Conservation (phyloP, 495 filamentous ascomycete species). For the Talaromyces thailandensis region DNA sequence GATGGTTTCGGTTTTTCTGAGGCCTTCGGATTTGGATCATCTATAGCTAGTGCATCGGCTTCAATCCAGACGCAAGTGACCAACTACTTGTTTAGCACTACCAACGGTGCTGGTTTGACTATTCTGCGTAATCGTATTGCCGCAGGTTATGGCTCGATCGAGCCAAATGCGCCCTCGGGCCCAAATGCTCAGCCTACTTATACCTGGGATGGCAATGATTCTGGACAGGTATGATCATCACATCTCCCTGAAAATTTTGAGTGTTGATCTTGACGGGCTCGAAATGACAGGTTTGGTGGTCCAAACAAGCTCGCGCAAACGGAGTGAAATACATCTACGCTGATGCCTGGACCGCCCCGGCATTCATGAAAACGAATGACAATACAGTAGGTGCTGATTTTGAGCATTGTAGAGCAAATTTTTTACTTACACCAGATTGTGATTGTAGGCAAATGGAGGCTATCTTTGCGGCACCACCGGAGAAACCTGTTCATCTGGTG, state of each 20-base stretch:
- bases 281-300: slow-evolving; percentile 7
- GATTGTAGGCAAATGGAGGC: slow-evolving; percentile 20
- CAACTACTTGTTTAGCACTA: slow-evolving; percentile 38
- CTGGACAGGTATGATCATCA: slow-evolving; percentile 37
- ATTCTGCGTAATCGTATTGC: slow-evolving; percentile 48
- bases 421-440: neutral
- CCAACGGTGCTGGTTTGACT: slow-evolving; percentile 39
- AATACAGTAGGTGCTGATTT: slow-evolving; percentile 10
- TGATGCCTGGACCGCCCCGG: slow-evolving; percentile 47
- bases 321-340: slow-evolving; percentile 41
- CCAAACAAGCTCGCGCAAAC: slow-evolving; percentile 33
- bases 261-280: neutral
- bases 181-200: slow-evolving; percentile 29
- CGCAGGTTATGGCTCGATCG: slow-evolving; percentile 31
- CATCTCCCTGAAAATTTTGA: neutral
- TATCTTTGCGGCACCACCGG: slow-evolving; percentile 41
- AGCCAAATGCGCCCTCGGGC: slow-evolving; percentile 28
- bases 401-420: neutral
- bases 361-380: slow-evolving; percentile 49
- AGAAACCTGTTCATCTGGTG: slow-evolving; percentile 33
- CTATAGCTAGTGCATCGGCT: slow-evolving; percentile 10
- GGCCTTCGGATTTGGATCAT: slow-evolving; percentile 36
- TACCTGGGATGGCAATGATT: slow-evolving; percentile 36
- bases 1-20: slow-evolving; percentile 43
- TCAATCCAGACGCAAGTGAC: slow-evolving; percentile 30